Base-by-base conservation (phyloP, 2,329 filamentous ascomycete genomes). In the Lachnellula occidentalis region DNA sequence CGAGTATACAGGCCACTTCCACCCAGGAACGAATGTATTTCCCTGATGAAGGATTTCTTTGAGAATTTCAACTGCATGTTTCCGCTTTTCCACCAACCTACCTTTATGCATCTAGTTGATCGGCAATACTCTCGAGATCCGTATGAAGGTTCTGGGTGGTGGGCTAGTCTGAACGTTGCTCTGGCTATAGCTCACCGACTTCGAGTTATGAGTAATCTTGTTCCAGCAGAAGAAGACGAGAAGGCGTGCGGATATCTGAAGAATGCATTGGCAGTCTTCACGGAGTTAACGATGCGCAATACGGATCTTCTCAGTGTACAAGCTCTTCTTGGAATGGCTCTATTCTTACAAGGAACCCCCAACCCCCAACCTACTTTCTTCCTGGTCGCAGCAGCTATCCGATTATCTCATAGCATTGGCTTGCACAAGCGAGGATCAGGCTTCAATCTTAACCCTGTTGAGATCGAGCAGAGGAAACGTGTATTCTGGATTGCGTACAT, bases 31-130 rank as follows among this genome's bases (percentile, higher is more conserved):
- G 92, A 96, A 72, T 90, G 91, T 0, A 71, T 95, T 58, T 95
- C 90, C 1, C 75, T 97, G 37, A 82, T 96, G 57, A 90, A 88
- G 71, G 94, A 99, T 71, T 99, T 87, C 67, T 99, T 99, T 63
- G 90, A 95, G 67, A 96, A 96, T 73, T 97, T 99, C 79, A 99
- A 99, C 75, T 94, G 90, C 82, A 92, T 97, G 82, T 96, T 97
- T 68, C 94, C 94, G 5, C 78, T 99, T 4, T 99, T 96, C 67
- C 94, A 99, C 71, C 92, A 96, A 70, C 92, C 92, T 1, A 97
- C 94, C 0, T 99, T 99, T 68, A 97, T 97, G 90, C 92, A 96
- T 68, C 78, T 97, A 5, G 91, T 96, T 34, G 91, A 97, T 67
- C 85, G 88, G 63, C 92, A 97, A 69, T 99, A 97, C 71, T 95